phyloP scores from a whole-genome alignment of 2,329 filamentous ascomycete species.

The Colletotrichum sp. region DNA sequence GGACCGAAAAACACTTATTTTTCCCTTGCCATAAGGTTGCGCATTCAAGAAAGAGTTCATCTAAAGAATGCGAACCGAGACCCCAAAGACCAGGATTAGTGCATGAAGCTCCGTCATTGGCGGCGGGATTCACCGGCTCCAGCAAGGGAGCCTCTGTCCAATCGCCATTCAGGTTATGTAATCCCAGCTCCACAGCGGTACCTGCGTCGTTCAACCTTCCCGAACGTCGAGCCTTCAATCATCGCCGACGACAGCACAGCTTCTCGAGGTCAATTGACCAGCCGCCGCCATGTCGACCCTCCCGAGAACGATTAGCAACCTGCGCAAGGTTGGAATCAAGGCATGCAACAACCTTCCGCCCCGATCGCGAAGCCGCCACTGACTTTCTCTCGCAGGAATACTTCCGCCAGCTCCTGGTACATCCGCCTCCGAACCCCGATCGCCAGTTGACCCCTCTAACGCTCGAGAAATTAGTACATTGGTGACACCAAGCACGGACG shows the following conservation, averaged over 20 bases:
- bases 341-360: conserved; percentile 48
- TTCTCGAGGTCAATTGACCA: conserved; percentile 33
- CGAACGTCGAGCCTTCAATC: conserved; percentile 19
- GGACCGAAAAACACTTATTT: neutral
- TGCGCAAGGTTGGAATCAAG: conserved; percentile 89
- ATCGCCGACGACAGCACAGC: conserved; percentile 10
- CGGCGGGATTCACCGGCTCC: conserved; percentile 11
- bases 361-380: conserved; percentile 2
- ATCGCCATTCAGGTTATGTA: conserved; percentile 15
- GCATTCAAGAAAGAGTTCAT: neutral
- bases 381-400: conserved; percentile 68
- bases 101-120: conserved; percentile 23
- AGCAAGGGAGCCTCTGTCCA: neutral
- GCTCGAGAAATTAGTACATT: conserved; percentile 53
- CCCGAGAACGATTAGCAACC: conserved; percentile 82
- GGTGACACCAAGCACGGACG: conserved; percentile 95
- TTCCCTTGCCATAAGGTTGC: neutral
- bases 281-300: conserved; percentile 84
- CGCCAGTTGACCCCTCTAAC: conserved; percentile 20
- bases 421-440: conserved; percentile 38
- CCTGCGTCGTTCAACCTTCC: conserved; percentile 14
- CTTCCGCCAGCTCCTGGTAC: conserved; percentile 91
- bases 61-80: neutral
- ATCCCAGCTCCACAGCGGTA: conserved; percentile 1
- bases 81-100: conserved; percentile 1